Evolutionary conservation across 2,329 filamentous ascomycete genomes (phyloP).

Genomic region (Tolypocladium tropicale): DNA sequence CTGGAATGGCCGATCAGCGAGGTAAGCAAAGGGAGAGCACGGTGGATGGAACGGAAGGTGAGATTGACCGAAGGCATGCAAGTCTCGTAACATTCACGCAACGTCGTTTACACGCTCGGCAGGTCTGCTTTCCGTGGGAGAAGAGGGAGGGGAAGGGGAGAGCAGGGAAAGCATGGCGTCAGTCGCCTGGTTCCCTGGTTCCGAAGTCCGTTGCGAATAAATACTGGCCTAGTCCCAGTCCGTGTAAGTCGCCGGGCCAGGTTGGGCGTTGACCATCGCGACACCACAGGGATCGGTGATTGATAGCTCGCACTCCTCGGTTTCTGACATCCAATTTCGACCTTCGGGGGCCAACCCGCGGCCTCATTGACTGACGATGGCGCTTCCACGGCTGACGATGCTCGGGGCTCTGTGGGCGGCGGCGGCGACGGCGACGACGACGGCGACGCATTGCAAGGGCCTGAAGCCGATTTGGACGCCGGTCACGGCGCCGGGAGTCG

Average conservation of each 20-base stretch:
- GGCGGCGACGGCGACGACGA: not conserved
- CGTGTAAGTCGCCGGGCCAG: not conserved
- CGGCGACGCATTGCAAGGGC: slow-evolving; percentile 4
- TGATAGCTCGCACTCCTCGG: not conserved
- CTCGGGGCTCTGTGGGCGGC: not conserved
- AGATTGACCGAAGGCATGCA: not conserved
- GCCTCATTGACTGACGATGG: not conserved
- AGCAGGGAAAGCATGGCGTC: not conserved
- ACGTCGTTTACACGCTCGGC: too few relatives aligned
- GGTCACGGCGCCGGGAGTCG: slow-evolving; percentile 13
- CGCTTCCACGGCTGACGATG: not conserved
- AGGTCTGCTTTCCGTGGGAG: too few relatives aligned
- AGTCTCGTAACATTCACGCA: too few relatives aligned
- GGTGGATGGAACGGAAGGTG: not conserved
- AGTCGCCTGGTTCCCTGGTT: not conserved
- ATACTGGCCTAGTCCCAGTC: not conserved
- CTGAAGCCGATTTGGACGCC: slow-evolving; percentile 6
- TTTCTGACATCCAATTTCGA: not conserved
- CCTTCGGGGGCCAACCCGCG: not conserved
- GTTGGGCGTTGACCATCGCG: not conserved
- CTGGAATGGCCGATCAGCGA: not conserved
- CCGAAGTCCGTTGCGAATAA: not conserved
- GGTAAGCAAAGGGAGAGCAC: too few relatives aligned
- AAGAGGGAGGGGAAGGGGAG: not conserved
- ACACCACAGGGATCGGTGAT: not conserved